Conservation (phyloP, 2,329 filamentous ascomycete species). For the Penicillium janthinellum region DNA sequence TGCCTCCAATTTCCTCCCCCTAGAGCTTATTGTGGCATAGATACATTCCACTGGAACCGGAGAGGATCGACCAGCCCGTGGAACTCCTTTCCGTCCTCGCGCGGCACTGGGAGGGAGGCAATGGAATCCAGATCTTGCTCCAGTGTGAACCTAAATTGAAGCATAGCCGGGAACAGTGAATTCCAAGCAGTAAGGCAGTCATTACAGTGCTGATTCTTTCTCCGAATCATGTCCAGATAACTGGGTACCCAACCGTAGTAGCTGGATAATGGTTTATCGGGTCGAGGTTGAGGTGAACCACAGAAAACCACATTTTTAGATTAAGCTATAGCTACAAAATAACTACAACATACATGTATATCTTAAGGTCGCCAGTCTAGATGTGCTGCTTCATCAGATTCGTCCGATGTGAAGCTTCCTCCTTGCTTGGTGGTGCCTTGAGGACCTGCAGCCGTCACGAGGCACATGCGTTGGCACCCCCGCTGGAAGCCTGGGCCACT, state of each 20-base stretch:
- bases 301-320: neutral
- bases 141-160: neutral
- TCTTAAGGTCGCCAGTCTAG: neutral
- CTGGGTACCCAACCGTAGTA: neutral
- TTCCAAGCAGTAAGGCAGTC: neutral
- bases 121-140: slow-evolving; percentile 17
- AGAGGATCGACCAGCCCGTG: slow-evolving; percentile 10
- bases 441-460: slow-evolving; percentile 19
- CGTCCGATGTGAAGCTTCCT: neutral
- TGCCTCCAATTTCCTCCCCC: neutral
- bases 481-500: slow-evolving; percentile 4
- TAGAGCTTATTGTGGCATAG: neutral
- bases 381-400: neutral
- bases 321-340: neutral
- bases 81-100: slow-evolving; percentile 4
- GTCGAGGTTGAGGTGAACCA: neutral
- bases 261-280: neutral
- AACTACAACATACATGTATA: neutral
- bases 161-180: neutral
- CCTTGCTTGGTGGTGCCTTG: neutral
- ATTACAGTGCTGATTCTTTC: neutral
- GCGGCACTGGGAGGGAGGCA: neutral
- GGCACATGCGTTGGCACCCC: slow-evolving; percentile 17
- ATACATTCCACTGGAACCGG: slow-evolving; percentile 19
- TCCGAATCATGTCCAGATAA: neutral